phyloP scores from a whole-genome alignment of 179 eudicot species.

The Beta corolliflora region DNA sequence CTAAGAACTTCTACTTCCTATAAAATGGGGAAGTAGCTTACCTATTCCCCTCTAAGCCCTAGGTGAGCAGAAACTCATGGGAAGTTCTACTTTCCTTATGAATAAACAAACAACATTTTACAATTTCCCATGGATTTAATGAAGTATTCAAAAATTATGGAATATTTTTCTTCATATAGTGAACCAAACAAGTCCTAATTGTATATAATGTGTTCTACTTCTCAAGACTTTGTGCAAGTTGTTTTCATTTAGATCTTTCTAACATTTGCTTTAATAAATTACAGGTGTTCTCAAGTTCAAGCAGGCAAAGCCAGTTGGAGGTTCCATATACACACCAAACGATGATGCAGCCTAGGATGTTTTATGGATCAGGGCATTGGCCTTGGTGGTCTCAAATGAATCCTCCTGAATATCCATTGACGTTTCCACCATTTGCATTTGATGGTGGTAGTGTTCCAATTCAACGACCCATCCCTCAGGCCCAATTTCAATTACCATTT shows the following conservation, averaged over 20 bases:
- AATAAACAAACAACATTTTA: no score
- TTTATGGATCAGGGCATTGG: background rate
- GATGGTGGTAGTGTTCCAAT: background rate
- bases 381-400: background rate
- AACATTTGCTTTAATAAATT: background rate
- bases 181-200: no score
- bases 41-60: no score
- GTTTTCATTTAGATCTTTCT: background rate
- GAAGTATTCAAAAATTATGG: no score
- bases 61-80: no score
- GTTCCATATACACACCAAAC: background rate
- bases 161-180: no score
- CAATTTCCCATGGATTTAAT: no score
- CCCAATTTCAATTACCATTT: background rate
- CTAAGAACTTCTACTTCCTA: no score
- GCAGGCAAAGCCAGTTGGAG: background rate
- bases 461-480: background rate
- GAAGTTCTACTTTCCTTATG: no score
- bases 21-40: no score
- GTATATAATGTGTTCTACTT: no score
- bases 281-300: background rate
- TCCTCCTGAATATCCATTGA: background rate
- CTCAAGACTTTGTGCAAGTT: no score
- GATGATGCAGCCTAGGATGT: background rate
- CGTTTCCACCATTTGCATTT: background rate